phyloP scores from a whole-genome alignment of 257 asterid genomes.

The Solanum sejunctum region DNA sequence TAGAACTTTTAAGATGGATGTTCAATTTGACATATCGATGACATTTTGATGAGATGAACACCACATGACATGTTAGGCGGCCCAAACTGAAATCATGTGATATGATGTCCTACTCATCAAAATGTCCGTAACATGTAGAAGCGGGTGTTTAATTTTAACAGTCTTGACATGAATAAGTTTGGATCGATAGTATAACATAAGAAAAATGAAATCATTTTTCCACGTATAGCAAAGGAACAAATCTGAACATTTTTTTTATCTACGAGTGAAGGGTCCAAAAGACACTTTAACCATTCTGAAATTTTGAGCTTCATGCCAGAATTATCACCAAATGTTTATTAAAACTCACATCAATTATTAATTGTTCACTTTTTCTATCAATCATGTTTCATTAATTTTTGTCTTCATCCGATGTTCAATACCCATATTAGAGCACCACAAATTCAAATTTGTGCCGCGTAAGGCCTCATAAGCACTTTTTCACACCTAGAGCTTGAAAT shows the following conservation, averaged over 20 bases:
- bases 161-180: neutral
- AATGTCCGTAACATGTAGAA: neutral
- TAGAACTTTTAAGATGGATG: neutral
- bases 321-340: neutral
- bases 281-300: too few species aligned
- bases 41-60: neutral
- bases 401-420: too few species aligned
- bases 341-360: neutral
- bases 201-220: neutral
- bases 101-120: neutral
- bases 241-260: neutral
- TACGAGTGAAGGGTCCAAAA: too few species aligned
- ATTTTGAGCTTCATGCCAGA: neutral
- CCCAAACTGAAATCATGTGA: neutral
- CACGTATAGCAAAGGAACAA: neutral
- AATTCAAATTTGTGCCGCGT: too few species aligned
- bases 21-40: neutral
- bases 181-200: neutral
- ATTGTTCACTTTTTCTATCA: neutral
- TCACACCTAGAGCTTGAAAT: too few species aligned
- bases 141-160: neutral
- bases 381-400: too few species aligned
- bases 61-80: neutral
- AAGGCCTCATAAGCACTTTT: too few species aligned
- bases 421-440: too few species aligned